Percentiles rank a stretch among this genome's conserved stretches.
Conservation (phyloP, 306 rosid species). For the Oxytropis ochrocephala region DNA sequence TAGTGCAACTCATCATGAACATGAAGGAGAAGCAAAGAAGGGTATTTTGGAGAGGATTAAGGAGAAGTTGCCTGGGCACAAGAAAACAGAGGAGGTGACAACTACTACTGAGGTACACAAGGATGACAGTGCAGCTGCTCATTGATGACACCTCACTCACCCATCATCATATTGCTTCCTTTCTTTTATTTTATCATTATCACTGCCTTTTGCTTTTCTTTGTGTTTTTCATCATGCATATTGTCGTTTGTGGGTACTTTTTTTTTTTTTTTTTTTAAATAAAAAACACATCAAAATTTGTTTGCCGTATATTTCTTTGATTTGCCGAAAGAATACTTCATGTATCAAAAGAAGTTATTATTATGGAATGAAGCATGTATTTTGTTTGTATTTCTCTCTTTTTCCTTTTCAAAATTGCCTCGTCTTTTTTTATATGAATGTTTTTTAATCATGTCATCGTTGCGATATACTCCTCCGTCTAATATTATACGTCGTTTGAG, state of each 20-base stretch:
- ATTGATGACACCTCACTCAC: not conserved
- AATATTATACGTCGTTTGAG: too few species aligned
- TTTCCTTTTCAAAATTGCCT: too few species aligned
- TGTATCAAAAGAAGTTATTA: not conserved
- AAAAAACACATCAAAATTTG: not conserved
- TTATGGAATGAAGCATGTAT: not conserved
- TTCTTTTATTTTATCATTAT: not conserved
- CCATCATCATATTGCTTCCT: too few species aligned
- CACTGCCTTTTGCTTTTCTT: not conserved
- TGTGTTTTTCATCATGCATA: not conserved
- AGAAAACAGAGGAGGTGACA: too few species aligned
- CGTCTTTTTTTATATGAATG: too few species aligned
- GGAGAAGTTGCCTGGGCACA: constrained; percentile 74
- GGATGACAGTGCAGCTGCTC: constrained; percentile 8
- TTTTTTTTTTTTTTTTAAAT: too few species aligned
- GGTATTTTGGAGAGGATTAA: constrained; percentile 81
- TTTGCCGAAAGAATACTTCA: not conserved
- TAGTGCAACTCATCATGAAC: constrained; percentile 28
- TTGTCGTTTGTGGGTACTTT: not conserved
- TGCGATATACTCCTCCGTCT: too few species aligned
- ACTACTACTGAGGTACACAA: constrained; percentile 22
- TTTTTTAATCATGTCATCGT: too few species aligned
- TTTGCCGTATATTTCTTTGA: not conserved
- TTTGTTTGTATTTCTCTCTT: not conserved
- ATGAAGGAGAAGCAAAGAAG: constrained; percentile 52